Evolutionary conservation across 2,329 filamentous ascomycete species (phyloP), one percentile per base, ranked within the genome.

Genomic region (Fusarium sambucinum): DNA sequence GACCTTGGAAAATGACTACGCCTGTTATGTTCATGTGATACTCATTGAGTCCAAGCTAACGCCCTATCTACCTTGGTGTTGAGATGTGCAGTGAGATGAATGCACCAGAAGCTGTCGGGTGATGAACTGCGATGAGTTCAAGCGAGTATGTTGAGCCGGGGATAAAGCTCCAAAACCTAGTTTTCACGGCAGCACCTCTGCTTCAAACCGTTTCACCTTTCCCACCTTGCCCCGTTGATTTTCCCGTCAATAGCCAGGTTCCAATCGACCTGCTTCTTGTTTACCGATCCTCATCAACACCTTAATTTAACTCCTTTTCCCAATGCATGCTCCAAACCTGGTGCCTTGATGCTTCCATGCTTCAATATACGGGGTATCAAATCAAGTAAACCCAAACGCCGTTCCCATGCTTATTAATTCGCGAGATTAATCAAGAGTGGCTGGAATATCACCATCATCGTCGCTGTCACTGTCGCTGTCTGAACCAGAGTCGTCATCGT

Each of bases 381-480:
- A 70, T 56, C 40, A 41, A 52, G 12, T 40, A 56, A 56, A 52
- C 45, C 60, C 37, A 67, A 72, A 69, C 55, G 54, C 67, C 57
- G 50, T 52, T 46, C 29, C 30, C 33, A 63, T 60, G 62, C 52
- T 40, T 47, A 25, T 35, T 37, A 42, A 23, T 33, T 44, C 29
- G 30, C 11, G 38, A 30, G 37, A 47, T 54, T 44, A 68, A 10
- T 45, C 29, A 11, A 67, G 46, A 30, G 58, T 65, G 17, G 77
- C 75, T 29, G 76, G 76, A 46, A 78, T 79, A 23, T 69, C 66
- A 27, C 61, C 48, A 16, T 69, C 65, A 13, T 59, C 58, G 25
- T 73, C 51, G 37, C 40, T 25, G 29, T 45, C 63, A 16, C 70
- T 70, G 29, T 73, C 63, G 13, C 73, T 73, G 50, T 73, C 64